Evolutionary conservation across 352 stramenopile genomes (phyloP).

Genomic region (Globisporangium nodosum): DNA sequence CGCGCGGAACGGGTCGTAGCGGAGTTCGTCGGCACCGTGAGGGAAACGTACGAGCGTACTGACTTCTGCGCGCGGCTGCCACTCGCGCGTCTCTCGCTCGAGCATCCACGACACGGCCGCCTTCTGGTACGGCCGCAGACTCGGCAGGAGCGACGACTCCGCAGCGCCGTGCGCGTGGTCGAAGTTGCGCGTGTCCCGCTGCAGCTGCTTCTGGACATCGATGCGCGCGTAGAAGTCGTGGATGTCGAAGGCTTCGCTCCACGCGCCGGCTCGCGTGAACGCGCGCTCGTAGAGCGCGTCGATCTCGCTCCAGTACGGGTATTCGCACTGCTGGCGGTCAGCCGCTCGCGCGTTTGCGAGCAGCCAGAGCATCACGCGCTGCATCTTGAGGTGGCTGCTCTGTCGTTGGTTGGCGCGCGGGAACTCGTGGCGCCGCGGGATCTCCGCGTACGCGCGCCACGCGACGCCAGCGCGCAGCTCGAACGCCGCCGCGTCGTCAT

Average conservation of each 20-base stretch:
- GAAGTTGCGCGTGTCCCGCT: constrained; percentile 24
- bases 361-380: constrained; percentile 57
- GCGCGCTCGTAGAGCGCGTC: constrained; percentile 30
- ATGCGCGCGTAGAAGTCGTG: constrained; percentile 60
- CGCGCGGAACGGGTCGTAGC: constrained; percentile 38
- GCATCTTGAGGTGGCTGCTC: constrained; percentile 21
- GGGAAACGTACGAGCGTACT: constrained; percentile 13
- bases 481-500: neutral
- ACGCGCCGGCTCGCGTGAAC: neutral
- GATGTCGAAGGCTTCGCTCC: constrained; percentile 29
- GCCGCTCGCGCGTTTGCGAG: constrained; percentile 20
- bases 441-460: constrained; percentile 26
- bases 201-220: constrained; percentile 28
- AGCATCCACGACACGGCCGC: constrained; percentile 95
- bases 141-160: constrained; percentile 53
- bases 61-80: neutral
- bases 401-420: constrained; percentile 8
- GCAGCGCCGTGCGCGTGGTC: constrained; percentile 5
- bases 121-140: constrained; percentile 95
- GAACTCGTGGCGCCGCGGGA: constrained; percentile 6
- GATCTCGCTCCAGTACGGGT: constrained; percentile 49
- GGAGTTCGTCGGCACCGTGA: neutral
- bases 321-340: constrained; percentile 21
- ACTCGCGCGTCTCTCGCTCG: constrained; percentile 69
- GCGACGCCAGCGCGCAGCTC: constrained; percentile 28